phyloP scores from a whole-genome alignment of 176 grass and related monocot genomes.

The Triticum monococcum region DNA sequence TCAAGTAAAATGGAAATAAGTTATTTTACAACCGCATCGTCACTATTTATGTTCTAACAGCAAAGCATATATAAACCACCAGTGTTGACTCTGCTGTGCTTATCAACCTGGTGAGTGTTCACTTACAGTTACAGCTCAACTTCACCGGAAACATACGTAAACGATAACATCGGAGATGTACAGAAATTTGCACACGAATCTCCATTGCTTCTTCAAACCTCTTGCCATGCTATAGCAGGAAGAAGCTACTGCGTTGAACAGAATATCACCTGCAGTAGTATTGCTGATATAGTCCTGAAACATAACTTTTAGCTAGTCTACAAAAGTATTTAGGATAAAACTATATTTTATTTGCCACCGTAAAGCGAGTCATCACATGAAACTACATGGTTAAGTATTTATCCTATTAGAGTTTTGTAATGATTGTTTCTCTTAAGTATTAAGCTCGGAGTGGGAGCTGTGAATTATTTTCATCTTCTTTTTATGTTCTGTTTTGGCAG shows the following conservation, averaged over 20 bases:
- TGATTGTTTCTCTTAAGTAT: neutral
- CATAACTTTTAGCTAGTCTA: neutral
- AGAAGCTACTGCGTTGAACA: neutral
- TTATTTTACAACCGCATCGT: neutral
- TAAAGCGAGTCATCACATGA: neutral
- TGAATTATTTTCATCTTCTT: neutral
- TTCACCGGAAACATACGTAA: neutral
- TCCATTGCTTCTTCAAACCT: neutral
- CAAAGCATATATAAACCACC: neutral
- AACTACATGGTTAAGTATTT: neutral
- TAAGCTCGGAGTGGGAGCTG: neutral
- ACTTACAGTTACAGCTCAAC: neutral
- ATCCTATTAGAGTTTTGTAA: neutral
- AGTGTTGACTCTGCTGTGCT: neutral
- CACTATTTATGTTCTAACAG: neutral
- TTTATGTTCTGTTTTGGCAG: neutral
- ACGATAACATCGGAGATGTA: neutral
- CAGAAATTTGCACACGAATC: neutral
- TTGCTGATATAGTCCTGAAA: neutral
- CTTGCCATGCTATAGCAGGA: neutral
- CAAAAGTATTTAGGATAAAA: neutral
- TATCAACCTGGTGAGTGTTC: constrained; percentile 1
- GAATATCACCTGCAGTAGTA: neutral
- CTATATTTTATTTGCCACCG: neutral
- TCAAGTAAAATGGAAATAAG: neutral